Percentiles rank a stretch among this genome's conserved stretches.
phyloP scores from a whole-genome alignment of 805 yeast genomes.

The Ogataea wickerhamii region DNA sequence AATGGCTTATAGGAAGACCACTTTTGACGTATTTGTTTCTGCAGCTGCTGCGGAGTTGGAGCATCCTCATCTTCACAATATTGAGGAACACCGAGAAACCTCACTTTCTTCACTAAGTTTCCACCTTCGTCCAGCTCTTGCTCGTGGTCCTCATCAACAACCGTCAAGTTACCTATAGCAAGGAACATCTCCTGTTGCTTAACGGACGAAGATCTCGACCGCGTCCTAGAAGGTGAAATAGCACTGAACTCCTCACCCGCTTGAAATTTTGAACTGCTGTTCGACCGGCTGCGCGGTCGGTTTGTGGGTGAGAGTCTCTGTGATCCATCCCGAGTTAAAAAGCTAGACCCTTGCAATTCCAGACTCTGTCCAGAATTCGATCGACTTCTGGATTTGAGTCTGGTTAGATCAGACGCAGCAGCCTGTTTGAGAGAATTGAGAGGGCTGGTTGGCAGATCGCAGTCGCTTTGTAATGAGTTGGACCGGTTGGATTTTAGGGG shows the following conservation, averaged over 20 bases:
- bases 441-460: constrained; percentile 27
- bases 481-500: constrained; percentile 17
- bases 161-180: constrained; percentile 22
- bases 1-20: constrained; percentile 32
- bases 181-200: constrained; percentile 11
- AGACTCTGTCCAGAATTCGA: constrained; percentile 25
- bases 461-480: constrained; percentile 22
- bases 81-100: constrained; percentile 51
- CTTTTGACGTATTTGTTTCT: constrained; percentile 34
- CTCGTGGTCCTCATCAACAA: constrained; percentile 17
- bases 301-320: constrained; percentile 14
- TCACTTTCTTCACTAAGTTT: constrained; percentile 38
- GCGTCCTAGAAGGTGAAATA: neutral
- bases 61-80: constrained; percentile 54
- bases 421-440: constrained; percentile 27
- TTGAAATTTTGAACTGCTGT: constrained; percentile 25
- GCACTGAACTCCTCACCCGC: constrained; percentile 15
- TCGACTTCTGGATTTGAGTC: constrained; percentile 22
- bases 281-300: constrained; percentile 22
- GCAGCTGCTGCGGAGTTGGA: constrained; percentile 39
- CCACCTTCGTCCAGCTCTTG: constrained; percentile 17
- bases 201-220: constrained; percentile 22
- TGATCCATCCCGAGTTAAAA: constrained; percentile 9
- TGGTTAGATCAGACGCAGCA: constrained; percentile 18
- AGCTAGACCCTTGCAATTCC: constrained; percentile 1